phyloP scores from a whole-genome alignment of 176 grass and related monocot genomes.

The Hsuehochloa calcarea region DNA sequence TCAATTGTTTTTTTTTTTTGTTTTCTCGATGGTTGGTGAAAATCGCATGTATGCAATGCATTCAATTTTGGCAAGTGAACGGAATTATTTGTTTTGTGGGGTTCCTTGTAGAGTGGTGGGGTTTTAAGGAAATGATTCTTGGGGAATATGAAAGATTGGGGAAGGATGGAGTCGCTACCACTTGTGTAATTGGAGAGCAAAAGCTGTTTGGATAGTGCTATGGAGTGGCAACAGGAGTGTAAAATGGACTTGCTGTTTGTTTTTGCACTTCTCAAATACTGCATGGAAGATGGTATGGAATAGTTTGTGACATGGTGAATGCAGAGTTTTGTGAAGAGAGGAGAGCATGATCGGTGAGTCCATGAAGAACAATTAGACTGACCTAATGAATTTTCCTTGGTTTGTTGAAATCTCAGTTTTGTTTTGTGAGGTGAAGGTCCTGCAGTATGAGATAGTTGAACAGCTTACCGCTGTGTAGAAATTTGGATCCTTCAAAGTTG shows the following conservation, averaged over 20 bases:
- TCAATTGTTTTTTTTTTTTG: neutral
- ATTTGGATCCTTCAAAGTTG: slow-evolving; percentile 12
- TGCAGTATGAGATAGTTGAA: neutral
- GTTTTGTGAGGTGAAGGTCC: neutral
- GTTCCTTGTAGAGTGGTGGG: neutral
- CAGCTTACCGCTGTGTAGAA: neutral
- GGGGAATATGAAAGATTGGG: neutral
- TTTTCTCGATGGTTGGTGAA: neutral
- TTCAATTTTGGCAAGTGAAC: neutral
- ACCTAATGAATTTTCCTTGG: neutral
- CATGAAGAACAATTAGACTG: neutral
- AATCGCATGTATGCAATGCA: neutral
- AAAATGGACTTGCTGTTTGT: neutral
- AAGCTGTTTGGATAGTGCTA: neutral
- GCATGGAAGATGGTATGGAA: slow-evolving; percentile 3
- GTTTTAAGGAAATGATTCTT: neutral
- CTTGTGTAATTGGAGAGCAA: neutral
- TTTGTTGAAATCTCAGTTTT: neutral
- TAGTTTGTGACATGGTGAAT: neutral
- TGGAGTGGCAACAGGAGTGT: neutral
- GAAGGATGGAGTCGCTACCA: neutral
- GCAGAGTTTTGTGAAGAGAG: neutral
- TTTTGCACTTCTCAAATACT: neutral
- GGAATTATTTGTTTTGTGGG: neutral
- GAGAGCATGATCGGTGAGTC: neutral